Base-by-base conservation (phyloP, 176 grass and related monocot genomes). In the Urochloa ruziziensis region DNA sequence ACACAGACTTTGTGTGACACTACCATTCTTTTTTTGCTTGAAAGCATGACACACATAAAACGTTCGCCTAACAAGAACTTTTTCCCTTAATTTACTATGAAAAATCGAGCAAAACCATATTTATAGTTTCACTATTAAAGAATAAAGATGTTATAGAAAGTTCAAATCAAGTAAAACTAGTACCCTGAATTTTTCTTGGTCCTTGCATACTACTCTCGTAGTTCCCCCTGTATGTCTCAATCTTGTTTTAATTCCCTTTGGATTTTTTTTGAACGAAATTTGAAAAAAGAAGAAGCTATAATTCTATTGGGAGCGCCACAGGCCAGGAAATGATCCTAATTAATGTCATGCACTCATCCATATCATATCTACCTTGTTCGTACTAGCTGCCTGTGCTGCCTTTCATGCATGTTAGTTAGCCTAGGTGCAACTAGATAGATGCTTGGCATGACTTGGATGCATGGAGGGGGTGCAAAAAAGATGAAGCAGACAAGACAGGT, bases 391-490 rank as follows among this genome's bases (percentile, higher is more conserved):
- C 18, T 47, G n/a, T 47, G n/a, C 2, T 15, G 53, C 14, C 23
- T 14, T 14, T 27, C n/a, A 3, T 25, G 43, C 35, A 62, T 13
- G 44, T 47, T 79, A 2, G 39, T 61, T 39, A 44, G 34, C 37
- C 17, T 51, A 47, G 58, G 57, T 25, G 19, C 36, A 85, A 21
- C 63, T 47, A 64, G 18, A 80, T 72, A n/a, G n/a, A 74, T 54
- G 57, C 33, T 78, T 88, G 80, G 62, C 46, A 57, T 19, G 57
- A 32, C 30, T 47, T 84, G 81, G 48, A 66, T 66, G 86, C 23
- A 3, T 27, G 56, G 19, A 40, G 23, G n/a, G 56, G 3, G 3
- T 59, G 56, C n/a, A 5, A 59, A 5, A 59, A 27, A 59, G 56
- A 54, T 36, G 51, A 75, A 75, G 48, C 48, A 51, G 17, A 52